A percentile compares a stretch with the other conserved stretches of the same genome.
These are phyloP conservation scores for Pecoramyces ruminantium DNA, from an alignment of 192 early-diverging fungal genomes.

Conservation along the genomic window DNA sequence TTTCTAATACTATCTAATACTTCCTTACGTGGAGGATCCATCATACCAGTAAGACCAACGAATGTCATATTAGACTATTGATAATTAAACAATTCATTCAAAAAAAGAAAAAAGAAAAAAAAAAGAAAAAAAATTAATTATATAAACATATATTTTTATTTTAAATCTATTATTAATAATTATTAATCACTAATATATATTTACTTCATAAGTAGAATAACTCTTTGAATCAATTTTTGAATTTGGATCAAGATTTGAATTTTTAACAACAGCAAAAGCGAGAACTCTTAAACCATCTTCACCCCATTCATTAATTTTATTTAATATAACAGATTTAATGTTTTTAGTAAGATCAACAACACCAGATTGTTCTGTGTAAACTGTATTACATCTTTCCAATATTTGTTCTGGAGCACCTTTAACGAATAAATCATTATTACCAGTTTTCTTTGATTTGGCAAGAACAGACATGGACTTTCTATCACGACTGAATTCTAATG, in stretches of 20 bases:
- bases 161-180: slow-evolving; percentile 1
- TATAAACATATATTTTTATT: background rate
- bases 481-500: slow-evolving; percentile 89
- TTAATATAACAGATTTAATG: slow-evolving; percentile 38
- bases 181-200: slow-evolving; percentile 3
- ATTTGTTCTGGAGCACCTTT: slow-evolving; percentile 93
- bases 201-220: slow-evolving; percentile 54
- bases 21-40: slow-evolving; percentile 92
- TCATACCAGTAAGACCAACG: slow-evolving; percentile 88
- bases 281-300: slow-evolving; percentile 74
- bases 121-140: too few species aligned
- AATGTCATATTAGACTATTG: slow-evolving; percentile 70
- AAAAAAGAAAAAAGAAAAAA: too few species aligned
- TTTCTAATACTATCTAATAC: slow-evolving; percentile 63
- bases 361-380: slow-evolving; percentile 19
- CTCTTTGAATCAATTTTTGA: slow-evolving; percentile 20
- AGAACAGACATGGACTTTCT: slow-evolving; percentile 97
- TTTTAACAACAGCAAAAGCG: slow-evolving; percentile 72
- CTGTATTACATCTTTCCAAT: slow-evolving; percentile 63
- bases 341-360: slow-evolving; percentile 43
- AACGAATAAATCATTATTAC: slow-evolving; percentile 37
- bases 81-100: too few species aligned
- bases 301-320: slow-evolving; percentile 57
- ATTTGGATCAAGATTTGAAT: slow-evolving; percentile 46
- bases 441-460: slow-evolving; percentile 13